phyloP scores from a whole-genome alignment of 805 yeast genomes.

The Candida tallmaniae region DNA sequence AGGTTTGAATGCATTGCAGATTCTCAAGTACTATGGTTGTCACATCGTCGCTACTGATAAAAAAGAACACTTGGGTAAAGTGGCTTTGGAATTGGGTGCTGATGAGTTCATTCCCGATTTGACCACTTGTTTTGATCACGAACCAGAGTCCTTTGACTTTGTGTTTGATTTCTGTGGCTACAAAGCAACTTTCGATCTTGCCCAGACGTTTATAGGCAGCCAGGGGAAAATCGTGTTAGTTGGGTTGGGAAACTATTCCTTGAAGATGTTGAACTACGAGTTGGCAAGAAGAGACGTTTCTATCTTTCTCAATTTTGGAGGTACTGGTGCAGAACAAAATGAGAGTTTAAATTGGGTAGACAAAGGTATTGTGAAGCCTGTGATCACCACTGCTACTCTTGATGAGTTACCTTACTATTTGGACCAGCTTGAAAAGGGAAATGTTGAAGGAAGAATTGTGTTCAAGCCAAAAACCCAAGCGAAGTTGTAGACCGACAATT shows the following conservation, averaged over 20 bases:
- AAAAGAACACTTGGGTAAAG: slow-evolving; percentile 20
- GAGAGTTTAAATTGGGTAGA: slow-evolving; percentile 41
- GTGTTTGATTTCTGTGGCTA: slow-evolving; percentile 37
- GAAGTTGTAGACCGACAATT: background rate
- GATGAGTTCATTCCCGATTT: slow-evolving; percentile 35
- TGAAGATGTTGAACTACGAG: slow-evolving; percentile 27
- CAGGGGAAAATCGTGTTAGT: slow-evolving; percentile 39
- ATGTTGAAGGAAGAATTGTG: slow-evolving; percentile 41
- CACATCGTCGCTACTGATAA: slow-evolving; percentile 30
- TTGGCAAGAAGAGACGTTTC: slow-evolving; percentile 40
- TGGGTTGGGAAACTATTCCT: slow-evolving; percentile 37
- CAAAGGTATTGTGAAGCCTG: slow-evolving; percentile 36
- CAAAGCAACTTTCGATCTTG: slow-evolving; percentile 23
- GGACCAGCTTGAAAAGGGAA: slow-evolving; percentile 31
- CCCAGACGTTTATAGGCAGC: slow-evolving; percentile 26
- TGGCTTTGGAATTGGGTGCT: slow-evolving; percentile 37
- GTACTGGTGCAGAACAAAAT: slow-evolving; percentile 38
- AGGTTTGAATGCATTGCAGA: slow-evolving; percentile 41
- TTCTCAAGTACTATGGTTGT: slow-evolving; percentile 28
- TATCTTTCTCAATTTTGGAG: slow-evolving; percentile 40
- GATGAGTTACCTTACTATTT: slow-evolving; percentile 32
- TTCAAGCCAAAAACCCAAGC: slow-evolving; percentile 16
- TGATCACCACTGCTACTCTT: slow-evolving; percentile 24
- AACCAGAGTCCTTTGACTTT: slow-evolving; percentile 32
- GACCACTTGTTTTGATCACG: slow-evolving; percentile 17